phyloP scores from a whole-genome alignment of 2,329 filamentous ascomycete genomes.

The Zymoseptoria ardabiliae region DNA sequence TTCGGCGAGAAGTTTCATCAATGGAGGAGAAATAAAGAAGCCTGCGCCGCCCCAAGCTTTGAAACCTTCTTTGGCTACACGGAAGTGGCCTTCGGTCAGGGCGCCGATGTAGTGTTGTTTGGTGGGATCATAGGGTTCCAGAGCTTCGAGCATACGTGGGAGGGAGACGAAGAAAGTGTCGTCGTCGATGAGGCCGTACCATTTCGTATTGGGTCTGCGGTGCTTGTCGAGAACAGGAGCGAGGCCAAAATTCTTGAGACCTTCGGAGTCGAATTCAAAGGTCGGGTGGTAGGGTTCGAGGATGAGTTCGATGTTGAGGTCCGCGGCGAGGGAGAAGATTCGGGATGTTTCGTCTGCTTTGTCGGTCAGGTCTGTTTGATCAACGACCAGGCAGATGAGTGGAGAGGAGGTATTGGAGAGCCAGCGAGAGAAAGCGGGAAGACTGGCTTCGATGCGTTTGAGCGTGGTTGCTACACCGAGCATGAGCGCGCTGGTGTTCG shows the following conservation, averaged over 20 bases:
- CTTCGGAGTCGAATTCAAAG: slow-evolving; percentile 16
- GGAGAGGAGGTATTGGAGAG: slow-evolving; percentile 19
- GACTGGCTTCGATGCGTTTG: slow-evolving; percentile 15
- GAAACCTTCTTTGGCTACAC: slow-evolving; percentile 22
- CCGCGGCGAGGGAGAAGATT: slow-evolving; percentile 8
- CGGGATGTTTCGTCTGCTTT: slow-evolving; percentile 7
- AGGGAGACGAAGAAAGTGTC: slow-evolving; percentile 26
- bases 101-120: slow-evolving; percentile 22
- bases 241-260: slow-evolving; percentile 22
- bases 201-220: slow-evolving; percentile 13
- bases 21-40: slow-evolving; percentile 22
- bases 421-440: slow-evolving; percentile 21
- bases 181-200: slow-evolving; percentile 25
- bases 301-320: slow-evolving; percentile 16
- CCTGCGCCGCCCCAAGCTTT: slow-evolving; percentile 26
- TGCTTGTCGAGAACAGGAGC: slow-evolving; percentile 16
- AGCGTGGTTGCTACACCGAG: slow-evolving; percentile 21
- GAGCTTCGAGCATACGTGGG: slow-evolving; percentile 14
- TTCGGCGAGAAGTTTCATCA: slow-evolving; percentile 20
- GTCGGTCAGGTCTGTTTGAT: slow-evolving; percentile 14
- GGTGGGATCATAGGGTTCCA: slow-evolving; percentile 16
- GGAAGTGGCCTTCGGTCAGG: slow-evolving; percentile 21
- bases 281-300: slow-evolving; percentile 16
- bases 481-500: slow-evolving; percentile 17
- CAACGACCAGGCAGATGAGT: slow-evolving; percentile 20